A percentile compares a stretch with the other conserved stretches of the same genome.
phyloP scores from a whole-genome alignment of 2,329 filamentous ascomycete genomes.

The Nigrograna mackinnonii region DNA sequence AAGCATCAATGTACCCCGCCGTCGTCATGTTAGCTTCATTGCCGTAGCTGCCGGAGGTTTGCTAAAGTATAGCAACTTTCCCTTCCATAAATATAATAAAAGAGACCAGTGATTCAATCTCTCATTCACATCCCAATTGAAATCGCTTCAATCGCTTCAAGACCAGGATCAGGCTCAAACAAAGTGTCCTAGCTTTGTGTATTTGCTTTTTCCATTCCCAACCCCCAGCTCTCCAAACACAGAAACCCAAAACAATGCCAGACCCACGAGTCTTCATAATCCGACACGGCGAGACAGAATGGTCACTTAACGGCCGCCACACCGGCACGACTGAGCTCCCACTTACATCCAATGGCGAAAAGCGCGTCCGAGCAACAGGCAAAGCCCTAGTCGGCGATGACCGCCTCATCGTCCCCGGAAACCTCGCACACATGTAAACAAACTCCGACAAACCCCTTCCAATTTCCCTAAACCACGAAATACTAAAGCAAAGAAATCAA shows the following conservation, averaged over 20 bases:
- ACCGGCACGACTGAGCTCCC: conserved; percentile 87
- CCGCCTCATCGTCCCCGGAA: conserved; percentile 79
- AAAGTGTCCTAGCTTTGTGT: no score
- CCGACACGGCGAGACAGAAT: conserved; percentile 94
- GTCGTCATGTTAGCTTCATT: conserved; percentile 4
- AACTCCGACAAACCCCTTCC: not conserved
- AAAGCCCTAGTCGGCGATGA: conserved; percentile 82
- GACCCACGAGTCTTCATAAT: conserved; percentile 57
- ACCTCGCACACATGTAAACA: conserved; percentile 78
- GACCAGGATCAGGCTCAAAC: no score
- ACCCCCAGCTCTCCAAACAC: no score
- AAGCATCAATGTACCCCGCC: conserved; percentile 22
- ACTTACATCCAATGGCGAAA: conserved; percentile 74
- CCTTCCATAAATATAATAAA: no score
- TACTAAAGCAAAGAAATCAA: no score
- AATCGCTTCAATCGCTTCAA: no score
- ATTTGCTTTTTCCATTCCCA: no score
- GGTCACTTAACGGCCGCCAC: conserved; percentile 79
- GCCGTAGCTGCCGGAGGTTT: no score
- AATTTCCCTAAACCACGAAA: conserved; percentile 1
- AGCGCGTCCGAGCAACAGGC: conserved; percentile 65
- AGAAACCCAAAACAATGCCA: no score
- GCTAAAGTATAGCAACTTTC: no score
- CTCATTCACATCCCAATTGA: no score
- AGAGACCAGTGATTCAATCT: no score